Base-by-base conservation (phyloP, 1,284 basidiomycete species). In the Cutaneotrichosporon curvatum region DNA sequence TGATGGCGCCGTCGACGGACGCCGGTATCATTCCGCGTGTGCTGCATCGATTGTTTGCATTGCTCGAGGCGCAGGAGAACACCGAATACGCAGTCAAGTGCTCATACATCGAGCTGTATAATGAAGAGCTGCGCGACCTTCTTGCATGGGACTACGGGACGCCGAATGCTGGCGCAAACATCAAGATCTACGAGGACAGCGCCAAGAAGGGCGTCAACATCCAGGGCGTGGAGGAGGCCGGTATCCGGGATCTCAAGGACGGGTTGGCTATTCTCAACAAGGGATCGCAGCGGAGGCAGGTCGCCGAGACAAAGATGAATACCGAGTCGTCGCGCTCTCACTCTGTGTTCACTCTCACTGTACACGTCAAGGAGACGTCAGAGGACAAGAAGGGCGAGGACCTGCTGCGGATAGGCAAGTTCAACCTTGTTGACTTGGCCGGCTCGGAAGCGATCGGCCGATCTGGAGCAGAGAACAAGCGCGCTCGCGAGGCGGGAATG, bases 1-100 rank as follows among this genome's bases (percentile, higher is more conserved):
- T 87, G 0, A 85, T 87, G 18, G 90, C 88, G 47, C 94, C 91
- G 28, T 87, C 87, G 15, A 73, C 83, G 3, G 81, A 88, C 43
- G 94, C 95, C 4, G 95, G 95, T 44, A 94, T 99, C 80, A 91
- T 98, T 53, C 95, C 95, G n/a, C 84, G 95, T 30, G 89, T 84
- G 1, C 79, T 99, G 6, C 91, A 95, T 67, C 83, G 86, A 21
- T 80, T 98, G 3, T 99, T 98, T 65, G 82, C 88, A 50, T 80
- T 87, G 41, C 81, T 99, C 8, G 89, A 95, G 60, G 75, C 78
- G 7, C 79, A 80, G 0, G 75, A 78, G 11, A 71, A 81, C 22
- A 54, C 67, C 14, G 95, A 99, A 63, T 98, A 84, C 67, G 85
- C 87, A 56, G 91, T 99, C 65, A 91, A 89, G 62, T 82, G 95